A percentile compares a stretch with the other conserved stretches of the same genome.
Evolutionary conservation across 1,284 basidiomycete genomes (phyloP).

Genomic region (Macrocystidia cucumis): DNA sequence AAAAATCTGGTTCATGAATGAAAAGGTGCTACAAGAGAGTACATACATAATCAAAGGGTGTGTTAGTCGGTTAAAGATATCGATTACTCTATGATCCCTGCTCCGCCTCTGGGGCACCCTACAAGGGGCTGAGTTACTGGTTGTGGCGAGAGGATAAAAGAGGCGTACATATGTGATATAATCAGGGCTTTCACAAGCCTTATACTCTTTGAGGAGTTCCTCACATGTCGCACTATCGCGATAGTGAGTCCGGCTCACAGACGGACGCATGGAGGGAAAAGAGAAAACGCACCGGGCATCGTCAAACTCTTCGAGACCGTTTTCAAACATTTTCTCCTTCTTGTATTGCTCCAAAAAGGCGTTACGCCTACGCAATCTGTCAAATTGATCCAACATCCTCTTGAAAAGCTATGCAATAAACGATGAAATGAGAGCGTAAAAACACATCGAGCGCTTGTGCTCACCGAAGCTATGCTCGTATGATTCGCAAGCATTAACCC

Average conservation of each 20-base stretch:
- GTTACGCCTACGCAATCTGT: conserved; percentile 81
- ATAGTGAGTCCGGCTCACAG: conserved; percentile 5
- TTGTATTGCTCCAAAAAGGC: conserved; percentile 98
- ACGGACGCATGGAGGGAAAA: conserved; percentile 1
- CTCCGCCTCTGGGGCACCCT: background rate
- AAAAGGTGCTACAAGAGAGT: too few species aligned
- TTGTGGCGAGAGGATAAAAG: background rate
- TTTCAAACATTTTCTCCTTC: conserved; percentile 91
- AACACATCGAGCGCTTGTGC: background rate
- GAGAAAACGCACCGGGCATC: conserved; percentile 67
- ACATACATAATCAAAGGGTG: too few species aligned
- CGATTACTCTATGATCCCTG: too few species aligned
- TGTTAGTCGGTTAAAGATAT: too few species aligned
- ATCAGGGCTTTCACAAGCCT: conserved; percentile 86
- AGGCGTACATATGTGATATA: conserved; percentile 76
- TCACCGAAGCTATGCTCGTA: conserved; percentile 90
- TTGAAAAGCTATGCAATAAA: conserved; percentile 71
- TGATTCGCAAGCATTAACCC: conserved; percentile 99
- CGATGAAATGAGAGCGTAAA: conserved; percentile 2
- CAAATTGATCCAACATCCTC: conserved; percentile 94
- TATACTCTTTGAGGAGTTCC: conserved; percentile 85
- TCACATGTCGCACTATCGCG: conserved; percentile 84
- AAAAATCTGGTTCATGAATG: conserved; percentile 1
- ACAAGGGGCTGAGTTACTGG: background rate
- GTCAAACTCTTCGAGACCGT: conserved; percentile 90